Base-by-base conservation (phyloP, 306 rosid genomes). In the Vigna mungo region DNA sequence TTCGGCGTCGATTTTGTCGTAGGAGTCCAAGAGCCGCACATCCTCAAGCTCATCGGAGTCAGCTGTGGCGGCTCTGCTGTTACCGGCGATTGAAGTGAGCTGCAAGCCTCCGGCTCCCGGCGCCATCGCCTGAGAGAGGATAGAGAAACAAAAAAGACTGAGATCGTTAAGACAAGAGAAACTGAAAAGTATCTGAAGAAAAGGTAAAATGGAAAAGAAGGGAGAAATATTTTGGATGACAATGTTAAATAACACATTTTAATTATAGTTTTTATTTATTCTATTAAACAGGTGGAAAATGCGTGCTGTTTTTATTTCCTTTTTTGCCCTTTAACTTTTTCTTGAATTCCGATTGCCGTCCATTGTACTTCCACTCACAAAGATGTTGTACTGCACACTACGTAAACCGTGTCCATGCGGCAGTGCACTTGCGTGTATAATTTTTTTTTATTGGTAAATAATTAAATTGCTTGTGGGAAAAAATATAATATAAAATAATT, bases 21-120 rank as follows among this genome's bases (percentile, higher is more conserved):
- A 86, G 1, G 94, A 88, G 80, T 95, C 99, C 32, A 95, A 76
- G 0, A 95, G 92, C 8, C 97, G 86, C 17, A 91, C 97, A 16
- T 87, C 88, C 85, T 92, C 99, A 13, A 88, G 87, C 46, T 89
- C 93, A 4, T 74, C 92, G 80, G 86, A 25, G 30, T 82, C 84
- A 0, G 7, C 68, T 64, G 3, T 56, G 53, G 48, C 48, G 13
- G 13, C 13, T 41, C 47, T 41, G 0, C 47, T 7, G 0, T 9
- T 1, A 20, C 55, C 62, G 62, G 68, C 41, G 14, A 61, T 32
- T 46, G 81, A 18, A 62, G 88, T 25, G 59, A 85, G 78, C 49
- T 85, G 83, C n/a, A 85, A 20, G 80, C 70, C 75, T 68, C 75
- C 75, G 1, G 13, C 27, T 34, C 30, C 32, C 2, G 60, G 79